Base-by-base conservation (phyloP, 768 basidiomycete genomes). In the Psilocybe azurescens region DNA sequence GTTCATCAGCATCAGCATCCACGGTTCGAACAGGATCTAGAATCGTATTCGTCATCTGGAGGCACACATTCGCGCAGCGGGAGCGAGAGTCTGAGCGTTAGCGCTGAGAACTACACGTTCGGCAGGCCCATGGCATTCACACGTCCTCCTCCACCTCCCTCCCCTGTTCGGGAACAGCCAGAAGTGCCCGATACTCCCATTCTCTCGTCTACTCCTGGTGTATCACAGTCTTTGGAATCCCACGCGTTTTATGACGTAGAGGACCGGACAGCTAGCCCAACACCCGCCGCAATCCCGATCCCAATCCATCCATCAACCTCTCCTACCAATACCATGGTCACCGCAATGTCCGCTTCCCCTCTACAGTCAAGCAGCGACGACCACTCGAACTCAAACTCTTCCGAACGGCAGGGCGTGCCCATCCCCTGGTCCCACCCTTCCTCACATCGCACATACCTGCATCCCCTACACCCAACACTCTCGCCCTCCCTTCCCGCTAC, bases 51-150 rank as follows among this genome's bases (percentile, higher is more conserved):
- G 9, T 77, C 80, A 9, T 74, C 77, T 59, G 72, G 65, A 16
- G 65, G 73, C 1, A 79, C 80, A 3, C 82, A 83, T 72, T 82
- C 81, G 38, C 70, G 82, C 64, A 79, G 80, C 32, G 86, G 85
- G 28, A 86, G 85, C 62, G 81, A 77, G 49, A 81, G 79, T 58
- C 81, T 81, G 44, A 81, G 79, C 55, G 79, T 82, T 39, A 83
- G 80, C 46, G 69, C 59, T n/a, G 89, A 91, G 69, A 90, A 90
- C 70, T 82, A 91, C 71, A 93, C 91, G 8, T 93, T 93, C 74
- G 91, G 91, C 11, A 82, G 86, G 24, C 83, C 81, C 0, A 74
- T 87, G 72, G 70, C 81, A 58, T 76, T 76, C 66, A 71, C 81
- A 72, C 68, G 76, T 68, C 32, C n/a, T 16, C 52, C 33, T 2